Conservation (phyloP, 768 basidiomycete genomes). For the Scleroderma citrinum region DNA sequence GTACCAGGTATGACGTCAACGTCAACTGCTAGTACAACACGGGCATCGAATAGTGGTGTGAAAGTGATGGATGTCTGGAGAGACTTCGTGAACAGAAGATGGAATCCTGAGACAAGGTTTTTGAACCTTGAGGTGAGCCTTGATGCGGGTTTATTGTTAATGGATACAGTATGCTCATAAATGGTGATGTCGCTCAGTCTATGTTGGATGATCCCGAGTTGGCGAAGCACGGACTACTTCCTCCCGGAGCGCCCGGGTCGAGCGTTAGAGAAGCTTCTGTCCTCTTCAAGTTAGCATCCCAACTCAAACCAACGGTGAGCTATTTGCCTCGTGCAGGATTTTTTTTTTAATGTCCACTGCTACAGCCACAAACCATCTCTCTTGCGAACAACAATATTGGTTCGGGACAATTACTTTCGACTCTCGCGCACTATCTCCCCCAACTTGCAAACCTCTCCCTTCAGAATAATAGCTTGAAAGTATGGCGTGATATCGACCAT, state of each 20-base stretch:
- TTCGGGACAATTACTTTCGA: conserved; percentile 51
- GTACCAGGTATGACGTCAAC: conserved; percentile 34
- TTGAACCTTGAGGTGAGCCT: conserved; percentile 75
- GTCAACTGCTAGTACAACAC: conserved; percentile 3
- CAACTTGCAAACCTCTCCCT: conserved; percentile 74
- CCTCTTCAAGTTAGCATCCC: conserved; percentile 81
- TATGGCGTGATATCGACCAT: conserved; percentile 64
- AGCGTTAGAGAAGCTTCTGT: conserved; percentile 66
- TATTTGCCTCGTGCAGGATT: no score
- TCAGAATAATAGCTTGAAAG: conserved; percentile 67
- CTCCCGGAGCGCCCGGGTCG: conserved; percentile 66
- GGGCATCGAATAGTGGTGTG: conserved; percentile 23
- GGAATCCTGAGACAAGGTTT: conserved; percentile 61
- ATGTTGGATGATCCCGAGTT: conserved; percentile 76
- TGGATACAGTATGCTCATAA: conserved; percentile 6
- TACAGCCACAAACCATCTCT: conserved; percentile 72
- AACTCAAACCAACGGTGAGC: conserved; percentile 68
- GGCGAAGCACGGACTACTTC: conserved; percentile 59
- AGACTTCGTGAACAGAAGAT: conserved; percentile 67
- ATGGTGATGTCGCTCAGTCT: conserved; percentile 38
- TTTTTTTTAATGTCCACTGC: no score
- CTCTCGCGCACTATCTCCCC: conserved; percentile 71
- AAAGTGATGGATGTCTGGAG: conserved; percentile 64
- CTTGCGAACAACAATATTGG: conserved; percentile 74
- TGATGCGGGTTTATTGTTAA: neutral